Base-by-base conservation (phyloP, 1,139 yeast species). In the Meyerozyma sp. region DNA sequence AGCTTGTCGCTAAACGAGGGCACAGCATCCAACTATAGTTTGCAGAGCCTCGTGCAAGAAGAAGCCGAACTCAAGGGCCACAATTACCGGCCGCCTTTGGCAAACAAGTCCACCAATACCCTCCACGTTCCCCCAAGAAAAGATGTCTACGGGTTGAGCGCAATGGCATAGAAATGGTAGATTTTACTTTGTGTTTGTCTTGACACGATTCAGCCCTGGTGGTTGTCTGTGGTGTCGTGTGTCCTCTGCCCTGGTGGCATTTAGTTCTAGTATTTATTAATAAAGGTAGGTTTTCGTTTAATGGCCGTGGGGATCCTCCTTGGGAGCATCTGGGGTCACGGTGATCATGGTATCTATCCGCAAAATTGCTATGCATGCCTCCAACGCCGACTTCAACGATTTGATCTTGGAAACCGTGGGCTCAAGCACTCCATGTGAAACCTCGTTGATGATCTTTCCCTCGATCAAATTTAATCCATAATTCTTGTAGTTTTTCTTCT, bases 291-390 rank as follows among this genome's bases (percentile, higher is more conserved):
- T 21, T 21, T 21, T 21, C 8, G 6, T 27, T 27, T 7, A 73
- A 64, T 84, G 91, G 46, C 64, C 87, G 59, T 84, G 93, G 42
- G 94, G 95, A 57, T 86, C 94, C 68, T 91, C 95, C 72, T 81
- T 81, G 51, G 88, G 88, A 50, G 90, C 95, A 59, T 93, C 98
- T 27, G 98, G 98, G 55, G 91, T 94, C 47, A 94, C 96, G 44
- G 90, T 87, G 61, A 94, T 93, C 95, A 93, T 90, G 45, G 98
- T 94, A 66, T 94, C 99, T 59, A 94, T 94, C 75, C 99, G 84
- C 57, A 94, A 77, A 53, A 94, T 93, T 36, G 98, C 96, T 64
- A 94, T 84, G 68, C 98, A 93, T 3, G 99, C 99, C 70, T 94
- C 99, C 55, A 94, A 80, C 11, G 98, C 98, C 46, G 94, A 84